Evolutionary conservation across 1,139 yeast species (phyloP).

Genomic region (Candida sp.): DNA sequence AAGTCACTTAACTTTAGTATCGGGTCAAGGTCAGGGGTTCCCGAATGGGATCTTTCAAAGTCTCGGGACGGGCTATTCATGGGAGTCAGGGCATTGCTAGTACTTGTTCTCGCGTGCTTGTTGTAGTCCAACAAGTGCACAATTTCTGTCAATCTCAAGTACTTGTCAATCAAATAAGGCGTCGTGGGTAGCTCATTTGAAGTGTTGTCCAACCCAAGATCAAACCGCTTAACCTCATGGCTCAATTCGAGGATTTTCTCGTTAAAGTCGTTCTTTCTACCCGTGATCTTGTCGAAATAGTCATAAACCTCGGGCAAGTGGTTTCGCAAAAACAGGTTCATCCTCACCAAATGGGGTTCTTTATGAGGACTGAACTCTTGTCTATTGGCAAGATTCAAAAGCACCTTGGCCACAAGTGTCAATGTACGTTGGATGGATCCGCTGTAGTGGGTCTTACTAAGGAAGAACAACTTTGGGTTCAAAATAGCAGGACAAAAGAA

Average conservation of each 20-base stretch:
- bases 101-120: slow-evolving; percentile 5
- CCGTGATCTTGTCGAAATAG: slow-evolving; percentile 77
- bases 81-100: slow-evolving; percentile 8
- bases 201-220: slow-evolving; percentile 47
- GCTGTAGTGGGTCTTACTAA: slow-evolving; percentile 72
- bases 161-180: slow-evolving; percentile 71
- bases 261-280: slow-evolving; percentile 67
- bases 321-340: slow-evolving; percentile 69
- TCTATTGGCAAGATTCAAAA: slow-evolving; percentile 82
- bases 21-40: slow-evolving; percentile 9
- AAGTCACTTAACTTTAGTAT: slow-evolving; percentile 10
- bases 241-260: slow-evolving; percentile 62
- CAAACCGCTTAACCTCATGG: slow-evolving; percentile 57
- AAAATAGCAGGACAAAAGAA: slow-evolving; percentile 92
- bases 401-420: slow-evolving; percentile 80
- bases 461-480: slow-evolving; percentile 83
- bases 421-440: slow-evolving; percentile 77
- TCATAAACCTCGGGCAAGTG: slow-evolving; percentile 63
- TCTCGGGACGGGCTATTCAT: slow-evolving; percentile 4
- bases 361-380: slow-evolving; percentile 73
- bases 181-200: slow-evolving; percentile 67
- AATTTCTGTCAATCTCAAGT: slow-evolving; percentile 63
- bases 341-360: slow-evolving; percentile 76
- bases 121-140: slow-evolving; percentile 43
- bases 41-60: slow-evolving; percentile 1